phyloP scores from a whole-genome alignment of 2,329 filamentous ascomycete genomes.

The Incumbomyces lentus region DNA sequence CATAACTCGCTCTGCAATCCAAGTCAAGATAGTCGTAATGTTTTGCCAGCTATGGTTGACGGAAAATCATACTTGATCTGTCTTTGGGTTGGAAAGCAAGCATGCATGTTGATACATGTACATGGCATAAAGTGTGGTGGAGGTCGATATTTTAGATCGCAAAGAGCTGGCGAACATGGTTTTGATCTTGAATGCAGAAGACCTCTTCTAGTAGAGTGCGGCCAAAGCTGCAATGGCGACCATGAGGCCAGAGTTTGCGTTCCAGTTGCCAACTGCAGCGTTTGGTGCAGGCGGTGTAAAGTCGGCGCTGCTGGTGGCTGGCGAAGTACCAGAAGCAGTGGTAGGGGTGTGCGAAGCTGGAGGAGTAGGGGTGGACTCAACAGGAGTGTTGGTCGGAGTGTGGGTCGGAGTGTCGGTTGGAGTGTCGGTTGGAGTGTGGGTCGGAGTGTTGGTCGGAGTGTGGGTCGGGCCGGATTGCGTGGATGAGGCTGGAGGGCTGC shows the following conservation, averaged over 20 bases:
- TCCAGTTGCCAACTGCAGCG: constrained; percentile 62
- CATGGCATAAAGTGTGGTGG: constrained; percentile 7
- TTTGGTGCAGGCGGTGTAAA: constrained; percentile 14
- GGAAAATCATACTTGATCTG: constrained; percentile 4
- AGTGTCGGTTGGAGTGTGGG: constrained; percentile 9
- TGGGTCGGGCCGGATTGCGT: background rate
- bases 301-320: constrained; percentile 9
- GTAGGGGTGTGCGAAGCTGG: background rate
- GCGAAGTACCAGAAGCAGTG: constrained; percentile 3
- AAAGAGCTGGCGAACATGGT: constrained; percentile 2
- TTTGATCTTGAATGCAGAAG: constrained; percentile 3
- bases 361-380: constrained; percentile 6
- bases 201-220: constrained; percentile 8
- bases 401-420: constrained; percentile 10
- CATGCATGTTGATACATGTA: constrained; percentile 8
- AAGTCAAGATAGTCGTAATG: constrained; percentile 6
- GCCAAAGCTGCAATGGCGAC: constrained; percentile 17
- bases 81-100: constrained; percentile 1
- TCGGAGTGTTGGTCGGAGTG: constrained; percentile 10
- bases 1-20: constrained; percentile 3
- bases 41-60: constrained; percentile 1
- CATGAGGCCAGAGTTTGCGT: constrained; percentile 64
- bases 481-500: constrained; percentile 6
- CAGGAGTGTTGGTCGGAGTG: constrained; percentile 10
- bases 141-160: constrained; percentile 6